Percentiles rank a stretch among this genome's conserved stretches.
These are phyloP conservation scores for Dictyophora rubrovolvata DNA, from an alignment of 768 basidiomycete genomes.

Conservation along the genomic window DNA sequence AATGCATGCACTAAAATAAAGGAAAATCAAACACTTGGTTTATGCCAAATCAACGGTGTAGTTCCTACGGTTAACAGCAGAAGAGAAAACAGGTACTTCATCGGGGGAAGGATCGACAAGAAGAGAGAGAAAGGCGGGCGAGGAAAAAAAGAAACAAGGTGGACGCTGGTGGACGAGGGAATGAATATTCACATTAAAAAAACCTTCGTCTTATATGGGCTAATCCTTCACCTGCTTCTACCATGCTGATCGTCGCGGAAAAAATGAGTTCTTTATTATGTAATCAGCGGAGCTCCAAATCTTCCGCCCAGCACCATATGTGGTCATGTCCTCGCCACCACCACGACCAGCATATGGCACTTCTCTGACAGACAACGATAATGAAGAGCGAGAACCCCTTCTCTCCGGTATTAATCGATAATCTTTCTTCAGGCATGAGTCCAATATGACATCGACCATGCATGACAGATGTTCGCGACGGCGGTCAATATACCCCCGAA, in stretches of 20 bases:
- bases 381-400: background rate
- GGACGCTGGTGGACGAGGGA: too few relatives aligned
- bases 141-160: background rate
- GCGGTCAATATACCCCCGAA: slow-evolving; percentile 31
- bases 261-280: background rate
- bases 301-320: background rate
- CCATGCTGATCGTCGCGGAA: background rate
- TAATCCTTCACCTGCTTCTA: background rate
- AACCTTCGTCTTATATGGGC: background rate
- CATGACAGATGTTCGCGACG: background rate
- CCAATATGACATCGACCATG: too few relatives aligned
- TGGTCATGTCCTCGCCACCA: background rate
- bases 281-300: background rate
- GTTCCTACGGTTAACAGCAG: background rate
- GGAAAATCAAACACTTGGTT: background rate
- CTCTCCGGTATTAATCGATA: background rate
- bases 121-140: background rate
- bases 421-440: too few relatives aligned
- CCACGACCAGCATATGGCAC: background rate
- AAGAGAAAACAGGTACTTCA: background rate
- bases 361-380: background rate
- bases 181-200: background rate
- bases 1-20: background rate
- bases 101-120: background rate
- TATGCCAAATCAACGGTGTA: background rate